phyloP scores from a whole-genome alignment of 1,284 basidiomycete species.

The Tylopilus orsonianus region DNA sequence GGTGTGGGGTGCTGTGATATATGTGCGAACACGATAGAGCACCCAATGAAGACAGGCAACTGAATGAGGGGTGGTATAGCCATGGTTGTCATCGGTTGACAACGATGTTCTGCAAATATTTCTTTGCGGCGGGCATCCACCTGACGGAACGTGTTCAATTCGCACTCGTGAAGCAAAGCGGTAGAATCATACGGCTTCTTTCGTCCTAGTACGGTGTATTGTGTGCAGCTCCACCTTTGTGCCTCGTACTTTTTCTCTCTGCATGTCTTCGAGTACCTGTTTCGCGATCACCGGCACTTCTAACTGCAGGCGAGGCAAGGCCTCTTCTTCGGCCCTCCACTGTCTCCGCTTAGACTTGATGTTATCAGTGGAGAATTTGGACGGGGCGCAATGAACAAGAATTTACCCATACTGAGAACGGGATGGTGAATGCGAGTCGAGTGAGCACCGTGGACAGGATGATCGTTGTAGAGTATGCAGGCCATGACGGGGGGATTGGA shows the following conservation, averaged over 20 bases:
- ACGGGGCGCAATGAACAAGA: conserved; percentile 5
- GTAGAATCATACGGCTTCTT: conserved; percentile 39
- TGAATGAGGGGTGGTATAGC: conserved; percentile 64
- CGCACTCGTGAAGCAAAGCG: background rate
- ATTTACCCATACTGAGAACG: conserved; percentile 80
- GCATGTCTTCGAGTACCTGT: conserved; percentile 59
- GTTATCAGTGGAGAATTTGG: conserved; percentile 13
- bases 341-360: conserved; percentile 62
- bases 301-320: conserved; percentile 63
- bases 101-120: conserved; percentile 57
- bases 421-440: conserved; percentile 67
- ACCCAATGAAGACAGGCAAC: conserved; percentile 70
- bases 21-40: conserved; percentile 59
- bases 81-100: conserved; percentile 60
- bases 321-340: conserved; percentile 63
- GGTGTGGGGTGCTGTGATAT: conserved; percentile 58
- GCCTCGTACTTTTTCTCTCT: conserved; percentile 49
- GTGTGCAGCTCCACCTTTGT: conserved; percentile 53
- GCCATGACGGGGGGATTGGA: conserved; percentile 63
- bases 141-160: conserved; percentile 37
- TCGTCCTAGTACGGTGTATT: conserved; percentile 48
- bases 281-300: conserved; percentile 54
- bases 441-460: conserved; percentile 70
- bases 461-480: conserved; percentile 75
- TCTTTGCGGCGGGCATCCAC: conserved; percentile 54